phyloP scores from a whole-genome alignment of 1,284 basidiomycete genomes.

The Rhodotorula sp. region DNA sequence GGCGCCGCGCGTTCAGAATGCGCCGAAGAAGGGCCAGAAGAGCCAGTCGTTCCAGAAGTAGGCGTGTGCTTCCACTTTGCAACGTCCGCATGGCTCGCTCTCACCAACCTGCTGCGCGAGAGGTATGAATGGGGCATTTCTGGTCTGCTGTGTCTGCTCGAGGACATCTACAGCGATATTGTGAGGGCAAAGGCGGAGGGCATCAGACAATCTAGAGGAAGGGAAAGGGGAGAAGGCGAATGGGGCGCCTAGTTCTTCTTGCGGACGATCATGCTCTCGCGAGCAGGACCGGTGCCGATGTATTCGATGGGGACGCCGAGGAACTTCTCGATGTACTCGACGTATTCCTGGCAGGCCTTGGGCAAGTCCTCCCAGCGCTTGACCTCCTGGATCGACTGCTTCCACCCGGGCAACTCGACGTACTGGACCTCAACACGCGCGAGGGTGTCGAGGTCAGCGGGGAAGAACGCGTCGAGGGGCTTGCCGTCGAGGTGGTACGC shows the following conservation, averaged over 20 bases:
- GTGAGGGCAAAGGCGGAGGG: neutral
- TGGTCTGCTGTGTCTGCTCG: too few relatives aligned
- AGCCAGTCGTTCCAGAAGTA: constrained; percentile 19
- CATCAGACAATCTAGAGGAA: neutral
- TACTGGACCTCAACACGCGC: constrained; percentile 79
- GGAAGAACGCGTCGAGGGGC: constrained; percentile 74
- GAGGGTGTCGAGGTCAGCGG: constrained; percentile 53
- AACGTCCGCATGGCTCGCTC: neutral
- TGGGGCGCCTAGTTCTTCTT: neutral
- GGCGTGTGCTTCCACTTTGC: neutral
- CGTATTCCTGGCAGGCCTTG: constrained; percentile 78
- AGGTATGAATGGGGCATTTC: too few relatives aligned
- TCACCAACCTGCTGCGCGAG: neutral
- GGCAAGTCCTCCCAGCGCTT: constrained; percentile 77
- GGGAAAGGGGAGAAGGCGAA: neutral
- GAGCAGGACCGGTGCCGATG: constrained; percentile 83
- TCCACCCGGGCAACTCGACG: constrained; percentile 89
- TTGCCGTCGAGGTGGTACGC: constrained; percentile 76
- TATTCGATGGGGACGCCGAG: constrained; percentile 78
- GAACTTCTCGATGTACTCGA: constrained; percentile 82
- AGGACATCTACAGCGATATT: neutral
- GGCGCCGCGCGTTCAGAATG: constrained; percentile 34
- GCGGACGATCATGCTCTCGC: constrained; percentile 23
- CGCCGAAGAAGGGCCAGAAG: constrained; percentile 26
- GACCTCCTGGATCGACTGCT: constrained; percentile 68